Evolutionary conservation across 768 basidiomycete genomes (phyloP), one percentile per base, ranked within the genome.

Genomic region (Peribolospora kevripleyi): DNA sequence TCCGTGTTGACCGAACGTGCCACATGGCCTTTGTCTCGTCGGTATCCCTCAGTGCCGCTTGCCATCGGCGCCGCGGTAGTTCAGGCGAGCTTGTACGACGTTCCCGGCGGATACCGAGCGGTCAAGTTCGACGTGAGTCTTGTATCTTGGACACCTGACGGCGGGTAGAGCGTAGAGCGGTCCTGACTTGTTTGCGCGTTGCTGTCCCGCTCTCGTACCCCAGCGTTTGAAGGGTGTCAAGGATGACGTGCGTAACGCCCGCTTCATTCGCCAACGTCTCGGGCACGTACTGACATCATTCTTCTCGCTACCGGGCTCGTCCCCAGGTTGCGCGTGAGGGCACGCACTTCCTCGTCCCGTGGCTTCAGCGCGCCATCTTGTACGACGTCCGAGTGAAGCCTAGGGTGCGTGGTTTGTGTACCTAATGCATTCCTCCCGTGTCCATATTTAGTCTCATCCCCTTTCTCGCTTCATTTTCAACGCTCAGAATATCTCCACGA

Each of bases 301-400:
- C 10, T 6, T 42, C 11, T 40, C 9, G 14, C 4, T 1, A 36
- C 41, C 42, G 49, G 14, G 39, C 40, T 50, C 43, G 6, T 25
- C 14, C 8, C 3, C 51, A 91, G 88, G 82, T 90, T 7, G 76
- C 79, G 7, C 76, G 76, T 5, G 93, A 98, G 68, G 93, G 93
- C 7, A 98, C 93, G 6, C 93, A 98, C 68, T 80, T 98, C 68
- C 73, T 97, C 56, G 72, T 98, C 61, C 93, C 93, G 42, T 87
- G 88, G 85, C 71, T 95, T 48, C 59, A 97, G 68, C 77, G 81
- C 56, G 90, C 91, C 36, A 95, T 98, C 69, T 71, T 97, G 51
- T 97, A 91, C 65, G 93, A 98, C 73, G 90, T 87, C 60, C 80
- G 93, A 56, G 95, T 87, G 64, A 97, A 97, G 69, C 91, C 91